Percentiles rank a stretch among this genome's conserved stretches.
These are phyloP conservation scores for Porphyra umbilicalis DNA, from an alignment of 31 red algal species.

Conservation along the genomic window DNA sequence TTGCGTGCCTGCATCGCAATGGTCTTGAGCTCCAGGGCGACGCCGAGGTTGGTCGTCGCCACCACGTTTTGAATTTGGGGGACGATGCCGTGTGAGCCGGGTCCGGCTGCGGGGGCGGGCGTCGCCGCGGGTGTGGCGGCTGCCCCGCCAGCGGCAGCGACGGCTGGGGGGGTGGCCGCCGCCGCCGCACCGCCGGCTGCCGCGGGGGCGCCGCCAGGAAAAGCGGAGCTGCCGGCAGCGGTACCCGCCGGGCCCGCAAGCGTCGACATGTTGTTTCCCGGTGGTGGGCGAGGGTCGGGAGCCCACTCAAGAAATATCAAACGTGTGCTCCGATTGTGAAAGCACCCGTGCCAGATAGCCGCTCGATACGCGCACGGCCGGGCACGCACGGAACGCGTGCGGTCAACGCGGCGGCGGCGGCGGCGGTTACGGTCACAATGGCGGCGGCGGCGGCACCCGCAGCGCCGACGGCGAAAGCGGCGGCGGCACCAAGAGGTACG, in stretches of 20 bases:
- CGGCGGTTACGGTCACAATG: not conserved
- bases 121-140: not conserved
- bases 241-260: not conserved
- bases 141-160: not conserved
- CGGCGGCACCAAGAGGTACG: not conserved
- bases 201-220: not conserved
- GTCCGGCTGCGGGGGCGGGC: conserved; percentile 4
- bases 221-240: not conserved
- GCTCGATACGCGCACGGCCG: too few relatives aligned
- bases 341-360: too few relatives aligned
- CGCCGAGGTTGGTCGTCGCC: conserved; percentile 83
- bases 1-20: conserved; percentile 92
- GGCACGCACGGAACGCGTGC: not conserved
- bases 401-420: not conserved
- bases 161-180: not conserved
- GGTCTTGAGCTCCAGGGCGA: conserved; percentile 77
- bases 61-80: conserved; percentile 95
- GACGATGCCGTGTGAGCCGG: conserved; percentile 59
- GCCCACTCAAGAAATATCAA: not conserved
- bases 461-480: not conserved
- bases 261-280: not conserved
- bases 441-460: too few relatives aligned
- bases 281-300: not conserved
- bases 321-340: too few relatives aligned
- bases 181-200: not conserved